phyloP scores from a whole-genome alignment of 1,284 basidiomycete genomes.

The Trametes hirsuta region DNA sequence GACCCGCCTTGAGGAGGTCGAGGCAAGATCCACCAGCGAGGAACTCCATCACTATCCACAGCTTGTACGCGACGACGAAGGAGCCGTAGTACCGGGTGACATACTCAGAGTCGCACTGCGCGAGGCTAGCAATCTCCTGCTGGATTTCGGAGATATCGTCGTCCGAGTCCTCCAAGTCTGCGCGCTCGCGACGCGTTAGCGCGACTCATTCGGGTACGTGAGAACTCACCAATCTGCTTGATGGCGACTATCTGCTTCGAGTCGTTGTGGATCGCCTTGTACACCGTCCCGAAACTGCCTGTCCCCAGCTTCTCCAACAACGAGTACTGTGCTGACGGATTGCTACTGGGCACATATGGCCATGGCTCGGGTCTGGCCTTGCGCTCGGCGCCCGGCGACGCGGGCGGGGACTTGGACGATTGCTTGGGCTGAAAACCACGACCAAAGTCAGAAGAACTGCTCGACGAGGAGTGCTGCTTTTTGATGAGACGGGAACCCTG shows the following conservation, averaged over 20 bases:
- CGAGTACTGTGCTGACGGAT: slow-evolving; percentile 88
- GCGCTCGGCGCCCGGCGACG: slow-evolving; percentile 48
- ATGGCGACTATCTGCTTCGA: slow-evolving; percentile 95
- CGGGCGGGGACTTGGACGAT: slow-evolving; percentile 49
- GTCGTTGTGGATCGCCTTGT: slow-evolving; percentile 95
- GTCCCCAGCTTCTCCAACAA: slow-evolving; percentile 95
- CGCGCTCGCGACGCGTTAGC: slow-evolving; percentile 6
- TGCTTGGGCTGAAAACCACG: slow-evolving; percentile 44
- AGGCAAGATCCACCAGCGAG: slow-evolving; percentile 98
- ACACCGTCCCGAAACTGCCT: slow-evolving; percentile 97
- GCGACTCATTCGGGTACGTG: neutral
- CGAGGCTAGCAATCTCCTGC: slow-evolving; percentile 94
- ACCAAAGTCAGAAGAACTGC: slow-evolving; percentile 32
- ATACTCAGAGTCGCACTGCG: slow-evolving; percentile 94
- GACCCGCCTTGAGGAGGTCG: slow-evolving; percentile 90
- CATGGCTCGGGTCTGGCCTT: slow-evolving; percentile 57
- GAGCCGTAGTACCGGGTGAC: slow-evolving; percentile 97
- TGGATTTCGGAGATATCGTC: slow-evolving; percentile 98
- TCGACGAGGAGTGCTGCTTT: slow-evolving; percentile 28
- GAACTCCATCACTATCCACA: slow-evolving; percentile 99
- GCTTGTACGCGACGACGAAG: slow-evolving; percentile 94
- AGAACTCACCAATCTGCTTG: slow-evolving; percentile 88
- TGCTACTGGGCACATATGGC: slow-evolving; percentile 66
- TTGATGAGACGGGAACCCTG: slow-evolving; percentile 33
- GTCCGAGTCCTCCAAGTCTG: slow-evolving; percentile 87